Evolutionary conservation across 2,329 filamentous ascomycete genomes (phyloP), one percentile per base, ranked within the genome.

Genomic region (Rhynchosporium secalis): DNA sequence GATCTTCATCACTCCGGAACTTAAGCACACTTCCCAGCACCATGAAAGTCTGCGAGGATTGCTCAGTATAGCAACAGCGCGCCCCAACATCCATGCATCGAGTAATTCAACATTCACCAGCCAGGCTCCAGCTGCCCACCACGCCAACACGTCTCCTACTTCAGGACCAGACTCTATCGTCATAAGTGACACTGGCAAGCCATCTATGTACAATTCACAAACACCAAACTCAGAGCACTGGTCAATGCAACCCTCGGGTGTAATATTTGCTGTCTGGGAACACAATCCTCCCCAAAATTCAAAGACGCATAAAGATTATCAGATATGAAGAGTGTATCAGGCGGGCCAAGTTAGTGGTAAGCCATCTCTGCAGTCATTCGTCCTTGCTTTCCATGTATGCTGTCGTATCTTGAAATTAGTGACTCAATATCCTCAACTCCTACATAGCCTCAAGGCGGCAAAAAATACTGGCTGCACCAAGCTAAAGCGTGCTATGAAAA

Each of bases 111-210:
- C 36, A 20, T 54, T 54, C 20, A 29, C 8, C 29, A 49, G 31
- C 9, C 9, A 49, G 20, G 6, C 36, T 6, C 12, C n/a, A 26
- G 31, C 10, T 12, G 28, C 54, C 4, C 40, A 28, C 8, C 54
- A 56, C 13, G 40, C 38, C 13, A 46, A 29, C 40, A 45, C 54
- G 9, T 45, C 29, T 3, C 28, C 15, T 12, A 28, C 54, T 12
- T 33, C 54, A n/a, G 33, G 41, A 46, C 26, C 54, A 46, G 38
- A 43, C 9, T 56, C 54, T 13, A 46, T 56, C 9, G 38, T 40
- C 13, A 45, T 40, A 20, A 46, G 29, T 6, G 38, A 10, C 15
- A 33, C 54, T 9, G 40, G 38, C 1, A 56, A 45, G 8, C 38
- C 26, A n/a, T 56, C 52, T 9, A 2, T 56, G 6, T 40, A 45